A percentile compares a stretch with the other conserved stretches of the same genome.
These are phyloP conservation scores for Naganishia sp. DNA, from an alignment of 1,284 basidiomycete genomes.

Conservation along the genomic window DNA sequence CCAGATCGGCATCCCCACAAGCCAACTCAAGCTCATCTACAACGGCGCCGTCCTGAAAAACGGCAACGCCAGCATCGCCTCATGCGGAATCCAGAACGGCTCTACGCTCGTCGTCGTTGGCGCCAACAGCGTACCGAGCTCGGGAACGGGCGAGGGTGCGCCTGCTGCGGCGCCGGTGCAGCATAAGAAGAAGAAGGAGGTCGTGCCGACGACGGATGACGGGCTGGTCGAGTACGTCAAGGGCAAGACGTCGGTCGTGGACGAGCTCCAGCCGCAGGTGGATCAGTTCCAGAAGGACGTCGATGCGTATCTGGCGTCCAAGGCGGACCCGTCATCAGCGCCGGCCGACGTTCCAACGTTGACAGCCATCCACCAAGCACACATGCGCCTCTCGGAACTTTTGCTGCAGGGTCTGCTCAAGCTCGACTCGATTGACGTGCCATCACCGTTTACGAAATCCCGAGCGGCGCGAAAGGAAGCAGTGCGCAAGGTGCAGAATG, in stretches of 20 bases:
- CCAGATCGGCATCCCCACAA: conserved; percentile 46
- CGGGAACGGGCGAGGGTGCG: conserved; percentile 20
- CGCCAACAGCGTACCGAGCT: conserved; percentile 29
- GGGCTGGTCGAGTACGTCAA: conserved; percentile 50
- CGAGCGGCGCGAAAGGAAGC: conserved; percentile 56
- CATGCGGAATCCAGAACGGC: conserved; percentile 52
- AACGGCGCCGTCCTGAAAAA: conserved; percentile 55
- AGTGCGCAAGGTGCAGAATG: conserved; percentile 54
- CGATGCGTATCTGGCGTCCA: conserved; percentile 31
- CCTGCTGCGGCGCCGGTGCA: conserved; percentile 28
- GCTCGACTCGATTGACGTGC: conserved; percentile 56
- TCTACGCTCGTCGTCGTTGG: conserved; percentile 49
- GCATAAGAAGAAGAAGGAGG: conserved; percentile 51
- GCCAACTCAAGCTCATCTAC: conserved; percentile 51
- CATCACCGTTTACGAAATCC: conserved; percentile 52
- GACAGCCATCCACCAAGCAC: conserved; percentile 49
- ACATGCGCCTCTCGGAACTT: conserved; percentile 53
- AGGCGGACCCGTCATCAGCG: conserved; percentile 42
- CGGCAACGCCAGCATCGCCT: conserved; percentile 47
- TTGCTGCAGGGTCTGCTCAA: conserved; percentile 56
- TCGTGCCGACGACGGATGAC: conserved; percentile 46
- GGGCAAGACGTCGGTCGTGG: conserved; percentile 27
- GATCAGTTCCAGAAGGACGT: conserved; percentile 21
- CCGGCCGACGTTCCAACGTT: conserved; percentile 42
- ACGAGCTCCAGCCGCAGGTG: conserved; percentile 24